Percentiles rank a stretch among this genome's conserved stretches.
Evolutionary conservation across 2,329 filamentous ascomycete genomes (phyloP).

Genomic region (Colletotrichum sp.): DNA sequence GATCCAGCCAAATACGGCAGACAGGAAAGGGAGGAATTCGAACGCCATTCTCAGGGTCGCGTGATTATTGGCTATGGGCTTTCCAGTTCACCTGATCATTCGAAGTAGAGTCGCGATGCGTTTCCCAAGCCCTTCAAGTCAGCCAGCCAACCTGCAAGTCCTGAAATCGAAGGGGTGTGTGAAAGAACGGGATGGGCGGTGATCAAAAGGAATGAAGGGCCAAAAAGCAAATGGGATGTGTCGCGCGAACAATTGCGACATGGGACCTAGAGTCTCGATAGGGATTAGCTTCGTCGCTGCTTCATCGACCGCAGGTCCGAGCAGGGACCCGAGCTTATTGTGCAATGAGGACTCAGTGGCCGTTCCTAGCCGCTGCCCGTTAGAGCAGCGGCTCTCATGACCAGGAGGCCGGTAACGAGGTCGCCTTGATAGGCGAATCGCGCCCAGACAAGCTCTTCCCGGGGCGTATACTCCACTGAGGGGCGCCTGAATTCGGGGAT

Average conservation of each 20-base stretch:
- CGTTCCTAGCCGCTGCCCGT: background rate
- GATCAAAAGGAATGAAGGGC: background rate
- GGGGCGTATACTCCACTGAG: background rate
- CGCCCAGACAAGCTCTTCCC: background rate
- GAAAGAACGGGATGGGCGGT: background rate
- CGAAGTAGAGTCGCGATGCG: background rate
- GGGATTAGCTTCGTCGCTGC: conserved; percentile 4
- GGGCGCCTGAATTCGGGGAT: background rate
- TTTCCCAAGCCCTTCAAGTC: background rate
- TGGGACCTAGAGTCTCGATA: background rate
- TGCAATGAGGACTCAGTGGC: background rate
- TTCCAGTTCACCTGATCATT: background rate
- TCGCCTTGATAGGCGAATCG: background rate
- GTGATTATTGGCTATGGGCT: background rate
- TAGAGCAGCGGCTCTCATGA: background rate
- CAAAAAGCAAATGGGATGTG: background rate
- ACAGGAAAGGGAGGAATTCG: conserved; percentile 53
- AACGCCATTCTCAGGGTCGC: conserved; percentile 16
- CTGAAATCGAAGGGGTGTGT: background rate
- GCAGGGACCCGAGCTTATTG: background rate
- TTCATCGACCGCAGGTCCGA: background rate
- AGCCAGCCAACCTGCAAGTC: background rate
- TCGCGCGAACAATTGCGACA: background rate
- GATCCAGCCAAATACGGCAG: conserved; percentile 73
- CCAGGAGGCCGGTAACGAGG: conserved; percentile 1